These are phyloP conservation scores for Kregervanrija pseudodelftensis DNA, from an alignment of 805 yeast genomes.

Conservation along the genomic window DNA sequence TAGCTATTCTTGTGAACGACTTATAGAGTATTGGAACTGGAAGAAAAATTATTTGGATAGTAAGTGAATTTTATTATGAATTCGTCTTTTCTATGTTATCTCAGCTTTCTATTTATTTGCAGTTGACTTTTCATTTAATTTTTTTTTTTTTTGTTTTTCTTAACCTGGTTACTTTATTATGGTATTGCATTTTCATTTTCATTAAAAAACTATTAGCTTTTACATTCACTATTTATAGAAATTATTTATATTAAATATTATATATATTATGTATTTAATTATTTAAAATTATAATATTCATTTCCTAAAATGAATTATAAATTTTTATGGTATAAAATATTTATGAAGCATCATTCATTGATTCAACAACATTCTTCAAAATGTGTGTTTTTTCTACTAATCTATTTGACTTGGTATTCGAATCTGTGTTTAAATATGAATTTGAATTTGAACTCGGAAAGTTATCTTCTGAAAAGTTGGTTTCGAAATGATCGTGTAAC, in stretches of 20 bases:
- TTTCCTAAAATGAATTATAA: neutral
- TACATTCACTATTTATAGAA: no score
- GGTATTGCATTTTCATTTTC: neutral
- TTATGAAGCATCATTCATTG: constrained; percentile 1
- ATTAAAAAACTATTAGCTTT: neutral
- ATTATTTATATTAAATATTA: no score
- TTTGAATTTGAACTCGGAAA: constrained; percentile 10
- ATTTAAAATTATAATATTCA: neutral
- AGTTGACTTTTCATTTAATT: no score
- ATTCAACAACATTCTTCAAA: constrained; percentile 15
- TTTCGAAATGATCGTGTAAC: constrained; percentile 1
- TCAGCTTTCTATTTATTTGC: no score
- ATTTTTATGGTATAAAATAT: neutral
- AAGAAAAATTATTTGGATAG: constrained; percentile 27
- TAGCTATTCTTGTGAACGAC: constrained; percentile 49
- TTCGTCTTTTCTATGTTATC: no score
- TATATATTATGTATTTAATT: neutral
- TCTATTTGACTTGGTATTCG: neutral
- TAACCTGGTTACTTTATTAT: no score
- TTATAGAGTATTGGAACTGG: constrained; percentile 69
- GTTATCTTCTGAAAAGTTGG: constrained; percentile 1
- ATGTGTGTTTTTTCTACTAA: constrained; percentile 9
- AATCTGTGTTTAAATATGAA: neutral
- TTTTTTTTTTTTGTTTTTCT: no score
- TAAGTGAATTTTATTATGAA: no score